phyloP scores from a whole-genome alignment of 345 rosid genomes.

The Acer saccharum region DNA sequence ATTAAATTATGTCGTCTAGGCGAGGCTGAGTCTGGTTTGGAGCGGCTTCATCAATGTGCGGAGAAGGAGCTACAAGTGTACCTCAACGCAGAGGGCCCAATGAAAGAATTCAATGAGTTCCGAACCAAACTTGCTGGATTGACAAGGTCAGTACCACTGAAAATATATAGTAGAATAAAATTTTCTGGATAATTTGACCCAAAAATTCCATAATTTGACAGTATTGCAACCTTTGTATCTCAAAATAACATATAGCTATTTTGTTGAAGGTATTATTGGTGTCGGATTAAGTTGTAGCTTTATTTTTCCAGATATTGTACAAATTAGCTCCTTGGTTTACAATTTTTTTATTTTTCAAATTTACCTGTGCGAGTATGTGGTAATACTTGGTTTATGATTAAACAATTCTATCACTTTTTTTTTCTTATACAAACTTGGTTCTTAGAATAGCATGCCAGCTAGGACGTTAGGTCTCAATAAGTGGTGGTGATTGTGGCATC shows the following conservation, averaged over 20 bases:
- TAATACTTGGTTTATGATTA: background rate
- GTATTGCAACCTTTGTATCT: background rate
- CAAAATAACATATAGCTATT: background rate
- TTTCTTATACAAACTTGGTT: background rate
- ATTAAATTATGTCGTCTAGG: constrained; percentile 41
- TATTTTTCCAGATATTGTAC: background rate
- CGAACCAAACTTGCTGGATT: constrained; percentile 85
- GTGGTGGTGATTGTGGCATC: background rate
- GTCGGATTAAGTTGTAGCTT: background rate
- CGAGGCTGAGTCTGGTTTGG: constrained; percentile 88
- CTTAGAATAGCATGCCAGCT: background rate
- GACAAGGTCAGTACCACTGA: constrained; percentile 54
- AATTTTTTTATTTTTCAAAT: background rate
- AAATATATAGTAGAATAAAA: background rate
- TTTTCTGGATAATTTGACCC: background rate
- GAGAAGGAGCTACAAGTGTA: constrained; percentile 77
- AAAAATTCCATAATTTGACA: background rate
- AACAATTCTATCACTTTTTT: background rate
- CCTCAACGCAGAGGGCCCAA: constrained; percentile 58
- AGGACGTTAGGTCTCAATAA: background rate
- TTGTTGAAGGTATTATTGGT: background rate
- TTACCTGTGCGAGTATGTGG: background rate
- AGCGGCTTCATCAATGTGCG: constrained; percentile 88
- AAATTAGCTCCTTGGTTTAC: background rate
- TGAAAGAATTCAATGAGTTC: constrained; percentile 77